Base-by-base conservation (phyloP, 192 early-diverging fungal genomes). In the Backusella tuberculispora region DNA sequence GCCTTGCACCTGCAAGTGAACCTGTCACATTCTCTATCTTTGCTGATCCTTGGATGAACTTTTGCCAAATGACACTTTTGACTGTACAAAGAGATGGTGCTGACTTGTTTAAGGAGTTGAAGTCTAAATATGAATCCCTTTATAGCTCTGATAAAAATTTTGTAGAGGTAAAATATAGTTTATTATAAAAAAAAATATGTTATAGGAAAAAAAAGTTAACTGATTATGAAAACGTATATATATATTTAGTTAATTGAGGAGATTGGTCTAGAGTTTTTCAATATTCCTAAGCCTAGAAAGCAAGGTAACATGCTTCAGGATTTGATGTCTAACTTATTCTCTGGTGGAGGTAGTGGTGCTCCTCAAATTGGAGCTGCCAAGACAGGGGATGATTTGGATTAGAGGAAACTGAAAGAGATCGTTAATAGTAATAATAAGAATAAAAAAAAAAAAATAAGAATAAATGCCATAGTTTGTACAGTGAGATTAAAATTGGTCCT, bases 61-160 rank as follows among this genome's bases (percentile, higher is more conserved):
- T 92, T 81, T 66, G 77, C 10, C 89, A 93, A 73, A 77, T 95
- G 14, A 74, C 93, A 43, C 64, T 95, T 26, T 78, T 92, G 9
- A 81, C 85, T 24, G 86, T 91, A 13, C 90, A 95, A 83, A 81
- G 91, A 43, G 87, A 88, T 71, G 86, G 84, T 1, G 24, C 73
- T 21, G 85, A 86, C 69, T 76, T 87, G 15, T 90, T 86, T 66
- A 71, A 56, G 10, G 45, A 68, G 5, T 45, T 78, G 8, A 56
- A 71, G 53, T 60, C 66, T 9, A 80, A 78, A 66, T 82, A 86
- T 40, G 73, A 66, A 40, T 70, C 17, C 13, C 40, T 72, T 4
- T 75, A 73, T 41, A 34, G 66, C 1, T 21, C 63, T 50, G 76
- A 83, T 15, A 80, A 69, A 34, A 72, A 77, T 14, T 82, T 85